phyloP scores from a whole-genome alignment of 2,329 filamentous ascomycete species.

The Xylaria arbuscula region DNA sequence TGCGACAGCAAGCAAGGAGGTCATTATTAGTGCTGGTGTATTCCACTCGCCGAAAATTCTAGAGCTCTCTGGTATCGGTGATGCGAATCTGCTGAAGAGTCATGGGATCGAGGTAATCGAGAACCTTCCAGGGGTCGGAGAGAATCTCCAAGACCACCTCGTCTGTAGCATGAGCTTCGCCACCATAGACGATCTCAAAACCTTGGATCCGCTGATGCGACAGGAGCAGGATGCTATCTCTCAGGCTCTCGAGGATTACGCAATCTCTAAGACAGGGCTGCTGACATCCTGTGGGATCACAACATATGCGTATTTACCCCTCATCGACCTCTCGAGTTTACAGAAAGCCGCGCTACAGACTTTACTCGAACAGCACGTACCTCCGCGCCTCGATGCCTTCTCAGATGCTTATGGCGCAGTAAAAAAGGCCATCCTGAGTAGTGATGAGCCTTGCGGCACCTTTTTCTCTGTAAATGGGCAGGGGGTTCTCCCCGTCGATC shows the following conservation, averaged over 20 bases:
- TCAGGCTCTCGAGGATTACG: neutral
- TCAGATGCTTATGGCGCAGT: neutral
- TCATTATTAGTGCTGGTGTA: neutral
- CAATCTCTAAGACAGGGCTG: neutral
- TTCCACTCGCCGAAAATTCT: neutral
- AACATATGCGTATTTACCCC: neutral
- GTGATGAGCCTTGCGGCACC: neutral
- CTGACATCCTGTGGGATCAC: neutral
- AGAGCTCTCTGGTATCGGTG: neutral
- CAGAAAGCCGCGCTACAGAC: neutral
- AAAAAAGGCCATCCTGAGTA: neutral
- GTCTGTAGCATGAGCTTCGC: neutral
- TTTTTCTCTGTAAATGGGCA: neutral
- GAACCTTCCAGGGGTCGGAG: neutral
- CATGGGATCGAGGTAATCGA: neutral
- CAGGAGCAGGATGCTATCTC: neutral
- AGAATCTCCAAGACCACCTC: neutral
- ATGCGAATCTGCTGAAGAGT: neutral
- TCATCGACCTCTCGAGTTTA: neutral
- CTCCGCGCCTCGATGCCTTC: neutral
- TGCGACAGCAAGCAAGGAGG: neutral
- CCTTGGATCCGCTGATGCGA: neutral
- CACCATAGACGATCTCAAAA: neutral
- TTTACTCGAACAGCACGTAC: neutral
- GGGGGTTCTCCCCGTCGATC: neutral